These are phyloP conservation scores for Fraxinus ornus DNA, from an alignment of 305 asterid species.

Conservation along the genomic window DNA sequence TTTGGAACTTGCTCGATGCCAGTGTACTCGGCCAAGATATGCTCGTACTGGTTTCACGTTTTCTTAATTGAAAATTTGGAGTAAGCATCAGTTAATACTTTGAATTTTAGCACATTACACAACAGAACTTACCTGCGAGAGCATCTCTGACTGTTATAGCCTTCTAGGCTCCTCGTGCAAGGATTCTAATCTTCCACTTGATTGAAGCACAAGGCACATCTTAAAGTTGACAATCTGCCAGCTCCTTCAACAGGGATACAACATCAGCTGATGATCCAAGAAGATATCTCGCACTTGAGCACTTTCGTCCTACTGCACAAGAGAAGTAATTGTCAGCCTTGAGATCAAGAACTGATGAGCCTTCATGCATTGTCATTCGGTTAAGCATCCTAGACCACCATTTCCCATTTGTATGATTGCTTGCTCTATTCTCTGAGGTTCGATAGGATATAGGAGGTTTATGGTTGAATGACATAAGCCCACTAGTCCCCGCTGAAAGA, in stretches of 20 bases:
- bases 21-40: neutral
- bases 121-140: neutral
- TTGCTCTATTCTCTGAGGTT: constrained; percentile 40
- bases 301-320: constrained; percentile 76
- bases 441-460: constrained; percentile 38
- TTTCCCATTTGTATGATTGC: constrained; percentile 43
- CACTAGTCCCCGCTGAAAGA: constrained; percentile 38
- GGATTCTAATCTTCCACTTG: neutral
- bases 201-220: neutral
- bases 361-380: constrained; percentile 60
- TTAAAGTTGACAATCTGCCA: constrained; percentile 36
- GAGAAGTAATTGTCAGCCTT: constrained; percentile 82
- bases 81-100: neutral
- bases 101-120: neutral
- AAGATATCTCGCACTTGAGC: constrained; percentile 73
- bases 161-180: neutral
- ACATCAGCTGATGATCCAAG: constrained; percentile 73
- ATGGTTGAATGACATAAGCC: constrained; percentile 32
- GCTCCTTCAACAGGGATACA: constrained; percentile 58
- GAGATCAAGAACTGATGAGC: constrained; percentile 85
- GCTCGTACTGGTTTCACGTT: neutral
- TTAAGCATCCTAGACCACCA: constrained; percentile 64
- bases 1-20: neutral
- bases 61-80: neutral
- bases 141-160: neutral